Percentiles rank a stretch among this genome's conserved stretches.
phyloP scores from a whole-genome alignment of 805 yeast species.

The Yamadazyma insecticola region DNA sequence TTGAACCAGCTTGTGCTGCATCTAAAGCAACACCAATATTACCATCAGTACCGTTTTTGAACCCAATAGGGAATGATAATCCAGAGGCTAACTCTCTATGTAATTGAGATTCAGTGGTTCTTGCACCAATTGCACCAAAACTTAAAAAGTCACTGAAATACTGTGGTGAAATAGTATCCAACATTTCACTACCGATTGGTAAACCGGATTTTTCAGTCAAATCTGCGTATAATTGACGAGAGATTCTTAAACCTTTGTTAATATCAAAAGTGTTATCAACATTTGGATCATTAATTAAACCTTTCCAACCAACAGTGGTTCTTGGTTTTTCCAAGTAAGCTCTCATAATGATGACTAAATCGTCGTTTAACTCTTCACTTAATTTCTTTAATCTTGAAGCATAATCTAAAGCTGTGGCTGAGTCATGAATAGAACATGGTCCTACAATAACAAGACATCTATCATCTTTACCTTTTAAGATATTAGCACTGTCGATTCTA shows the following conservation, averaged over 20 bases:
- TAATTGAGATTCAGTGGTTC: conserved; percentile 97
- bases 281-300: conserved; percentile 95
- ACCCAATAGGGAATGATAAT: conserved; percentile 94
- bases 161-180: conserved; percentile 96
- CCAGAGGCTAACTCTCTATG: conserved; percentile 98
- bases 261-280: conserved; percentile 89
- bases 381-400: conserved; percentile 59
- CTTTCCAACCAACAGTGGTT: conserved; percentile 99
- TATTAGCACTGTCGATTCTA: conserved; percentile 67
- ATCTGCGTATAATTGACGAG: conserved; percentile 81
- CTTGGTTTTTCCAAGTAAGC: conserved; percentile 98
- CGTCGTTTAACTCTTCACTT: conserved; percentile 61
- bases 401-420: conserved; percentile 87
- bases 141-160: conserved; percentile 89
- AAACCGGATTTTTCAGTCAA: conserved; percentile 61
- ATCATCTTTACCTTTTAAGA: conserved; percentile 80
- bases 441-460: conserved; percentile 87
- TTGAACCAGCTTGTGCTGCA: conserved; percentile 87
- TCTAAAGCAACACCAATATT: conserved; percentile 90
- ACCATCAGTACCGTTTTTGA: conserved; percentile 98
- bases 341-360: conserved; percentile 87
- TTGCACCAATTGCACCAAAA: conserved; percentile 97
- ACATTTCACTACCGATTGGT: conserved; percentile 97
- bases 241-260: conserved; percentile 87
- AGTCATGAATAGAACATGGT: conserved; percentile 96